Evolutionary conservation across 2,329 filamentous ascomycete genomes (phyloP).

Genomic region (Lasiodiplodia theobromae): DNA sequence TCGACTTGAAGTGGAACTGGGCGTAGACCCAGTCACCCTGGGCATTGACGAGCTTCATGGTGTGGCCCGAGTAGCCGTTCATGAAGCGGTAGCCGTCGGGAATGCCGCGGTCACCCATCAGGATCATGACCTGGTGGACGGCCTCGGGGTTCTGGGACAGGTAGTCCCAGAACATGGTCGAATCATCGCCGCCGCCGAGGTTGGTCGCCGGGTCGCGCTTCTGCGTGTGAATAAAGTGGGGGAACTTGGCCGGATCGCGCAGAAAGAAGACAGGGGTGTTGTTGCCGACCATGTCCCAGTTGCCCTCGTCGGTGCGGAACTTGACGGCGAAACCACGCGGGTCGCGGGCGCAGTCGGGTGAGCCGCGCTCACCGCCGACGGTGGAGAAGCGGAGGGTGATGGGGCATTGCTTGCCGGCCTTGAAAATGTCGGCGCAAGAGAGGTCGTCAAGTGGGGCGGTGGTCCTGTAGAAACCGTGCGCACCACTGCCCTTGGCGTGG

Average conservation of each 20-base stretch:
- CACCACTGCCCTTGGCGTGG: conserved; percentile 58
- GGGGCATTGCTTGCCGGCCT: conserved; percentile 73
- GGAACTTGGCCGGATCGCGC: conserved; percentile 76
- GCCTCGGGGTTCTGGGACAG: conserved; percentile 62
- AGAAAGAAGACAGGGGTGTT: conserved; percentile 80
- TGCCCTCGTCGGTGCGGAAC: conserved; percentile 76
- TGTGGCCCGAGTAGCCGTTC: conserved; percentile 62
- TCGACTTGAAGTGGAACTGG: conserved; percentile 61
- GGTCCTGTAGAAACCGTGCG: conserved; percentile 57
- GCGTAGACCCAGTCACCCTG: conserved; percentile 61
- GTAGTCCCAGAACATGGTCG: conserved; percentile 73
- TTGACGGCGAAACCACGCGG: conserved; percentile 77
- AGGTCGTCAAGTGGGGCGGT: conserved; percentile 57
- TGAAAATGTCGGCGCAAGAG: conserved; percentile 55
- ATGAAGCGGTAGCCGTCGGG: conserved; percentile 63
- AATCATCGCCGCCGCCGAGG: conserved; percentile 68
- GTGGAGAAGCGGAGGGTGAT: conserved; percentile 75
- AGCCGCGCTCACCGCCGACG: conserved; percentile 76
- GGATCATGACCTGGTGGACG: conserved; percentile 61
- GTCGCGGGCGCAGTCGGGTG: conserved; percentile 74
- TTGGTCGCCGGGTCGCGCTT: conserved; percentile 77
- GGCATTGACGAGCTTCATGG: conserved; percentile 62
- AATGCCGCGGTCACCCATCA: conserved; percentile 63
- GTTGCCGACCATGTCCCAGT: conserved; percentile 75
- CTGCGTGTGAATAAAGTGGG: conserved; percentile 76